phyloP scores from a whole-genome alignment of 345 rosid species.

The Salix udensis region DNA sequence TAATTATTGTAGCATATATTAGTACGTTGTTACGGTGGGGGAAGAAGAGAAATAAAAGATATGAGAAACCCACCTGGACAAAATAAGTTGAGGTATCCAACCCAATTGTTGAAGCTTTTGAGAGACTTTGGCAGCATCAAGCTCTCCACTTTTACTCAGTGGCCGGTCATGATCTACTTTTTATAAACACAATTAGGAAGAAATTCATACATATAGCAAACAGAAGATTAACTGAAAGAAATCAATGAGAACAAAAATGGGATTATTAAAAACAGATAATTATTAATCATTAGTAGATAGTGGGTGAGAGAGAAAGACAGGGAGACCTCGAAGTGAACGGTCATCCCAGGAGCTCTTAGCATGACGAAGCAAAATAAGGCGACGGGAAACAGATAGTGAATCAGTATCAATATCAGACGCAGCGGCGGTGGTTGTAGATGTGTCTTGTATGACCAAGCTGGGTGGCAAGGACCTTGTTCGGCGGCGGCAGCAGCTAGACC shows the following conservation, averaged over 20 bases:
- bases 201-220: background rate
- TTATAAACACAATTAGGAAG: background rate
- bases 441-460: background rate
- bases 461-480: background rate
- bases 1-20: background rate
- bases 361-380: constrained; percentile 89
- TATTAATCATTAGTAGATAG: background rate
- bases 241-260: background rate
- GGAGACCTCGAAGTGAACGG: constrained; percentile 60
- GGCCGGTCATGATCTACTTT: constrained; percentile 88
- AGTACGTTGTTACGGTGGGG: background rate
- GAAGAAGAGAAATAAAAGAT: background rate
- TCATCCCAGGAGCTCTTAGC: constrained; percentile 85
- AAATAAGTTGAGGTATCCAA: constrained; percentile 87
- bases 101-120: constrained; percentile 63
- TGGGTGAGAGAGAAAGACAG: background rate
- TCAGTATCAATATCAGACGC: background rate
- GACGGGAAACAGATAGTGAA: constrained; percentile 46
- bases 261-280: too few relatives aligned
- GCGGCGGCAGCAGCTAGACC: background rate
- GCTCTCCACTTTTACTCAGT: constrained; percentile 57
- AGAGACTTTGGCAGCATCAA: constrained; percentile 62
- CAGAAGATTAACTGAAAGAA: background rate
- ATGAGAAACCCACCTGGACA: constrained; percentile 47
- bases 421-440: background rate